A percentile compares a stretch with the other conserved stretches of the same genome.
These are phyloP conservation scores for Calophaca sinica DNA, from an alignment of 306 rosid species.

Conservation along the genomic window DNA sequence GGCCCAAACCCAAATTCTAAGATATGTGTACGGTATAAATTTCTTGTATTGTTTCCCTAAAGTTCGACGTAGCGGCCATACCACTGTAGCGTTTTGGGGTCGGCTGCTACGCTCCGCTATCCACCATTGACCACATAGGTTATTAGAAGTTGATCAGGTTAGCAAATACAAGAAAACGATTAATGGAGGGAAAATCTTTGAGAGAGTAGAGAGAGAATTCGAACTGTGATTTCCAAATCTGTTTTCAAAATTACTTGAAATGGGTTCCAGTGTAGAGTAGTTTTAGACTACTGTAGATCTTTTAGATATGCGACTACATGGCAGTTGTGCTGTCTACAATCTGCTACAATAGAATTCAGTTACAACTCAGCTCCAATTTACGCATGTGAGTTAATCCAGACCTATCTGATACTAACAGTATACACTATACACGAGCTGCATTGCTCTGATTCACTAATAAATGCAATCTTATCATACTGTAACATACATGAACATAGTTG, in stretches of 20 bases:
- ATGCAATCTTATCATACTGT: not conserved
- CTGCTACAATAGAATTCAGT: not conserved
- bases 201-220: not conserved
- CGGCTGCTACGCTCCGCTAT: too few species aligned
- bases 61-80: too few species aligned
- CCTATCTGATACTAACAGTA: not conserved
- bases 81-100: too few species aligned
- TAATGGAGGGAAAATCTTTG: not conserved
- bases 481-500: slow-evolving; percentile 11
- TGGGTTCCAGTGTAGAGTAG: not conserved
- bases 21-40: too few species aligned
- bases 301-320: not conserved
- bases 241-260: not conserved
- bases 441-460: not conserved
- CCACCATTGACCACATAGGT: not conserved
- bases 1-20: too few species aligned
- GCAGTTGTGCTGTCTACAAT: not conserved
- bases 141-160: slow-evolving; percentile 10
- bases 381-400: not conserved
- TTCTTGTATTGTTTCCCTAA: too few species aligned
- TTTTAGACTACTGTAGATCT: slow-evolving; percentile 3
- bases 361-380: not conserved
- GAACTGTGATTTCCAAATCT: not conserved
- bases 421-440: not conserved
- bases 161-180: not conserved